Evolutionary conservation across 179 eudicot genomes (phyloP).

Genomic region (Patellifolia procumbens): DNA sequence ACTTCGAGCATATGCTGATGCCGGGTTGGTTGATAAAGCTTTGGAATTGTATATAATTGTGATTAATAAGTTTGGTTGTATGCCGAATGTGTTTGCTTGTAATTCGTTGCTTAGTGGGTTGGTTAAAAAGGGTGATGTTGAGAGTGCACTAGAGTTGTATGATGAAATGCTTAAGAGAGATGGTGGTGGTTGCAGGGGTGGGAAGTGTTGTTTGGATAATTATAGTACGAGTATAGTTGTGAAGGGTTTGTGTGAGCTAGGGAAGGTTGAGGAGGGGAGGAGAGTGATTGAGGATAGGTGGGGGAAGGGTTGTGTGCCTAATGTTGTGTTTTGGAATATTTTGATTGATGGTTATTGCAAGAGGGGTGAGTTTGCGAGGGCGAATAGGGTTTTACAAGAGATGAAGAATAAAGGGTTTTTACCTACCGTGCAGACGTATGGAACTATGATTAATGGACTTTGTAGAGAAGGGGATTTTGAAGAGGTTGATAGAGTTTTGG

Average conservation of each 20-base stretch:
- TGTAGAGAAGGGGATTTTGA: conserved; percentile 65
- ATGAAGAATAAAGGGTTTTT: conserved; percentile 71
- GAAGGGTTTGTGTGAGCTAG: conserved; percentile 69
- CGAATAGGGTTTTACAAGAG: conserved; percentile 47
- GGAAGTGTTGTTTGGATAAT: conserved; percentile 53
- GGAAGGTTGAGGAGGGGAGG: conserved; percentile 70
- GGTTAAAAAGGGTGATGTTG: conserved; percentile 41
- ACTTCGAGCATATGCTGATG: conserved; percentile 57
- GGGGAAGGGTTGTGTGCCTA: conserved; percentile 79
- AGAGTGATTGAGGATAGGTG: conserved; percentile 78
- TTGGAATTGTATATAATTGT: conserved; percentile 47
- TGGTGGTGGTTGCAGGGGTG: conserved; percentile 47
- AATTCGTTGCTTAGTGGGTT: conserved; percentile 69
- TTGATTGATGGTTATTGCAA: conserved; percentile 80
- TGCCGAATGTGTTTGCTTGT: conserved; percentile 65
- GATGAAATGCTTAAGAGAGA: conserved; percentile 66
- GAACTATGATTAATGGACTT: conserved; percentile 65
- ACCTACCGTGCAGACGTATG: conserved; percentile 77
- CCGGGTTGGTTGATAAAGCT: conserved; percentile 64
- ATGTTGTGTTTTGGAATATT: conserved; percentile 76
- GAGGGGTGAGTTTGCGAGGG: conserved; percentile 59
- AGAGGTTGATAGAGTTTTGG: conserved; percentile 56
- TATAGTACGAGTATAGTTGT: conserved; percentile 77
- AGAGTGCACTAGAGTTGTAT: conserved; percentile 52
- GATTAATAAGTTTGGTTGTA: conserved; percentile 27